Base-by-base conservation (phyloP, 2,329 filamentous ascomycete species). In the Botrytis porri region DNA sequence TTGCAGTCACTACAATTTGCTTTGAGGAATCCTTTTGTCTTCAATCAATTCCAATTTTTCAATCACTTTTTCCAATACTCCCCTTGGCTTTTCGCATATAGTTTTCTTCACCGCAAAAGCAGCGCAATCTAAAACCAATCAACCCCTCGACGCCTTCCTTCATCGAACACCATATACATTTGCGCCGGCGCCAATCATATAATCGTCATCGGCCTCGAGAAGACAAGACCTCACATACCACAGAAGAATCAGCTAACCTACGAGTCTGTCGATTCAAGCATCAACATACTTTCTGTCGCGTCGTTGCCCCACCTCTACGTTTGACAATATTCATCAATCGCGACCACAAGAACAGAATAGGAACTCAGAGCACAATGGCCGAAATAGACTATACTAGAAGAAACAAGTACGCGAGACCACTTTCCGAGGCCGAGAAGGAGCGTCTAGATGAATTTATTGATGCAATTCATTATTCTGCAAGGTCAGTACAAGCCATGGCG, bases 391-490 rank as follows among this genome's bases (percentile, higher is more conserved):
- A 89, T 78, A 91, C 86, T 79, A 90, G 95, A 82, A 93, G 95
- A 82, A 98, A 98, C 85, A 92, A 93, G 84, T 89, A 89, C 81
- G 93, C 96, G 60, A 90, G 95, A 75, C 88, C 91, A 75, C 85
- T 99, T 73, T 89, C 91, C 45, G 94, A 98, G 76, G 84, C 87
- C 29, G 96, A 99, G 86, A 90, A 92, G 77, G 89, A 92, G 77
- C 90, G 92, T 74, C 86, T 99, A 74, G 94, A 98, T 75, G 95
- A 98, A 82, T 98, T 93, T 81, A 89, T 96, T 77, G 94, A 98
- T 80, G 89, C 90, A 45, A 99, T 99, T 79, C 95, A 98, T 84
- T 99, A 99, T 85, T 98, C 95, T 70, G 89, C 93, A 76, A 89
- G 94, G 94, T 97, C 86, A 80, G 87, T 81, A 72, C 66, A 73